These are phyloP conservation scores for Bathelium albidoporum DNA, from an alignment of 495 filamentous ascomycete genomes.

Conservation along the genomic window DNA sequence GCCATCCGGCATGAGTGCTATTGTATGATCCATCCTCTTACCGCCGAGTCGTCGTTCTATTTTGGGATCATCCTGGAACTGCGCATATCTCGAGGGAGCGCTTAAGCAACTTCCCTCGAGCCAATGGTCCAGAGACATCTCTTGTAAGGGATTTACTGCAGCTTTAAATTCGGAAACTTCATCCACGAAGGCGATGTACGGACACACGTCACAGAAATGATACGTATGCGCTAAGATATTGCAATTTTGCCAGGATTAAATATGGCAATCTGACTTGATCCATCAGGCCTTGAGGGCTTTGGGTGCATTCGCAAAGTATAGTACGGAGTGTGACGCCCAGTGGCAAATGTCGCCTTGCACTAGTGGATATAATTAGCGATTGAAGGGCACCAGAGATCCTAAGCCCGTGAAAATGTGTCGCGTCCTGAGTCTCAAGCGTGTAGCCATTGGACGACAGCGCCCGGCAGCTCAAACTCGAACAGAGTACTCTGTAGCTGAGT, in stretches of 20 bases:
- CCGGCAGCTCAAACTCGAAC: neutral
- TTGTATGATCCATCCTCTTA: neutral
- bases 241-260: neutral
- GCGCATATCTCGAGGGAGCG: neutral
- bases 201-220: neutral
- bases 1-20: neutral
- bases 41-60: neutral
- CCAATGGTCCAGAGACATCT: neutral
- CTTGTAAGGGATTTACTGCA: neutral
- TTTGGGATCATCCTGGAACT: neutral
- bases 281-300: neutral
- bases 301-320: neutral
- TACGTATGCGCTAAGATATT: neutral
- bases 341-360: neutral
- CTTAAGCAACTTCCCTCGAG: neutral
- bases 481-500: neutral
- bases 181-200: neutral
- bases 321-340: neutral
- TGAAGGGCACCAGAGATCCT: too few relatives aligned
- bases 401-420: neutral
- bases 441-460: neutral
- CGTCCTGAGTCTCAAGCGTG: neutral
- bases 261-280: neutral
- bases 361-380: neutral
- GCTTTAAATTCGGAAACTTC: neutral